phyloP scores from a whole-genome alignment of 2,329 filamentous ascomycete species.

The Apiospora phragmitis region DNA sequence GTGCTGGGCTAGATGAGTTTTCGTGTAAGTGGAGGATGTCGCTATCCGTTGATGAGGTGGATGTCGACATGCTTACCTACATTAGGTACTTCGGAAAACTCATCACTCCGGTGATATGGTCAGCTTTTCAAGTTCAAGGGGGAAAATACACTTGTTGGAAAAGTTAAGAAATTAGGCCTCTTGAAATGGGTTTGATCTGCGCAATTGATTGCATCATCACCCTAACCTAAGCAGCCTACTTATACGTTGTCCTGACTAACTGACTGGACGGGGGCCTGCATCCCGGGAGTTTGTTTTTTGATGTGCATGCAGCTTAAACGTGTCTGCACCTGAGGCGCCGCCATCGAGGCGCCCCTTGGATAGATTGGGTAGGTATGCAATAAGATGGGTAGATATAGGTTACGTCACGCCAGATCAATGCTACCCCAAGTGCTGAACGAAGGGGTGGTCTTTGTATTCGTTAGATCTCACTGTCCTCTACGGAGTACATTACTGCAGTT shows the following conservation, averaged over 20 bases:
- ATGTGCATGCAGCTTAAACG: slow-evolving; percentile 3
- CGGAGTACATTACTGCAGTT: not conserved
- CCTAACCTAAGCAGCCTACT: not conserved
- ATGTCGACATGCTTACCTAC: too few relatives aligned
- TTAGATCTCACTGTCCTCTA: not conserved
- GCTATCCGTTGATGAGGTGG: not conserved
- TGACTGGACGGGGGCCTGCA: not conserved
- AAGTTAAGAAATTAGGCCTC: not conserved
- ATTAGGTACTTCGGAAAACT: not conserved
- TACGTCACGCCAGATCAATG: not conserved
- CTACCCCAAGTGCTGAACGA: not conserved
- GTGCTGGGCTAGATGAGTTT: not conserved
- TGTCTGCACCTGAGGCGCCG: not conserved
- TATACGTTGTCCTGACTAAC: not conserved
- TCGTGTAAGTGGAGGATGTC: slow-evolving; percentile 4
- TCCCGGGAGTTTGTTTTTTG: not conserved
- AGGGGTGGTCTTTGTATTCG: too few relatives aligned
- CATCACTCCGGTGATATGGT: not conserved
- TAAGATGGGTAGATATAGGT: not conserved
- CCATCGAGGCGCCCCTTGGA: not conserved
- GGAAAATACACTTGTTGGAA: not conserved
- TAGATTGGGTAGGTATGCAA: not conserved
- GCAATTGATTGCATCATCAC: not conserved
- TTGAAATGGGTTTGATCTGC: not conserved
- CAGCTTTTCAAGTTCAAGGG: not conserved